phyloP scores from a whole-genome alignment of 2,329 filamentous ascomycete genomes.

The Aspergillus luchuensis region DNA sequence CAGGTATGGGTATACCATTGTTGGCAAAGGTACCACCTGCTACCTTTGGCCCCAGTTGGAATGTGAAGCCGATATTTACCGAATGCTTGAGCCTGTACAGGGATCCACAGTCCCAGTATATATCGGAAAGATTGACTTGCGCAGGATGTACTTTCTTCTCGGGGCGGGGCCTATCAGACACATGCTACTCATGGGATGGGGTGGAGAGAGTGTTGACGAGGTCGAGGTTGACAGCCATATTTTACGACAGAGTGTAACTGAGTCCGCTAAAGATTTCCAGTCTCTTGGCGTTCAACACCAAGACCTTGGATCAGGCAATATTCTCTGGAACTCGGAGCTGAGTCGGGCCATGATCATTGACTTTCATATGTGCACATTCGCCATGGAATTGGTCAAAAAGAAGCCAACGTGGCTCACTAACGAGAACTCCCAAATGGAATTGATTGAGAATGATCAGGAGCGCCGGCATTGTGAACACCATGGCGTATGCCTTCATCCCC shows the following conservation, averaged over 20 bases:
- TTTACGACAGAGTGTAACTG: no score
- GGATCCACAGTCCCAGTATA: constrained; percentile 34
- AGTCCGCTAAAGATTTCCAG: neutral
- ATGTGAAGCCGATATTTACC: no score
- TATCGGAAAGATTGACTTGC: constrained; percentile 26
- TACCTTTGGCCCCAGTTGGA: no score
- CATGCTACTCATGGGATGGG: neutral
- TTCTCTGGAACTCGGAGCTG: neutral
- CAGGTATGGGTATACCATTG: no score
- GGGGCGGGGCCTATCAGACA: neutral
- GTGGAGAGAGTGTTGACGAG: fast-evolving
- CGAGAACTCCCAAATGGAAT: no score
- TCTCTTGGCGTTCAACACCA: neutral
- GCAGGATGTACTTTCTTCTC: no score
- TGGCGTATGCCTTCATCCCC: no score
- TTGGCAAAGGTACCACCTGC: no score
- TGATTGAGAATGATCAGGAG: no score
- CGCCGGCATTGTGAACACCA: no score
- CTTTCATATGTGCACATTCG: neutral
- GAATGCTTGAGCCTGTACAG: constrained; percentile 7
- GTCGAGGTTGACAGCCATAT: neutral
- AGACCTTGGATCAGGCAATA: neutral
- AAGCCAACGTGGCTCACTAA: no score
- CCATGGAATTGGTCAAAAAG: no score
- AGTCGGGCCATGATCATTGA: neutral